Evolutionary conservation across 345 rosid genomes (phyloP).

Genomic region (Odontarrhena argentea): DNA sequence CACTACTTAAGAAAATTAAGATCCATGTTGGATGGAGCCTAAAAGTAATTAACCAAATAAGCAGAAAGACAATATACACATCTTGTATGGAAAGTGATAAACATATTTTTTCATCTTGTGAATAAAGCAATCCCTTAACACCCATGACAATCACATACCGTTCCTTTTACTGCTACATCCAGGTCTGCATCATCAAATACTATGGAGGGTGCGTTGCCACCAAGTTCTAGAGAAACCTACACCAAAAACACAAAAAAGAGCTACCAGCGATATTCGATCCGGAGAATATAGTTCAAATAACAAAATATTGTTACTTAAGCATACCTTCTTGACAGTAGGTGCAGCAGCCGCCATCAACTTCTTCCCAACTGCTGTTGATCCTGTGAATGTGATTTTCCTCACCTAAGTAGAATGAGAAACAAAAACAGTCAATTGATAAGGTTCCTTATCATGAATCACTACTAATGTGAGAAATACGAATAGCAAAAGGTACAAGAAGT

Average conservation of each 20-base stretch:
- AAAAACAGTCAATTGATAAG: conserved; percentile 27
- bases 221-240: conserved; percentile 92
- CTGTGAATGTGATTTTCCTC: conserved; percentile 91
- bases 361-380: conserved; percentile 97
- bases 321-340: conserved; percentile 86
- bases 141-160: conserved; percentile 56
- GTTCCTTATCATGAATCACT: conserved; percentile 24
- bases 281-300: conserved; percentile 1
- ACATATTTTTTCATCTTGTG: conserved; percentile 12
- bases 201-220: conserved; percentile 98
- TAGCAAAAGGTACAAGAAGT: conserved; percentile 5
- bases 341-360: conserved; percentile 98
- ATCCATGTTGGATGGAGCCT: conserved; percentile 5
- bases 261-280: conserved; percentile 13
- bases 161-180: conserved; percentile 92
- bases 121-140: conserved; percentile 8
- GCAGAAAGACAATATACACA: conserved; percentile 6
- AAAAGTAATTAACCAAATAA: conserved; percentile 17
- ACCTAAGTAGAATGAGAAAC: conserved; percentile 56
- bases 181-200: conserved; percentile 93
- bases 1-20: conserved; percentile 9
- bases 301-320: conserved; percentile 27
- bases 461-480: conserved; percentile 25
- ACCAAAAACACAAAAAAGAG: conserved; percentile 32
- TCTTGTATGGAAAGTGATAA: conserved; percentile 14